Conservation (phyloP, 2,329 filamentous ascomycete species). For the Erysiphe pulchra region DNA sequence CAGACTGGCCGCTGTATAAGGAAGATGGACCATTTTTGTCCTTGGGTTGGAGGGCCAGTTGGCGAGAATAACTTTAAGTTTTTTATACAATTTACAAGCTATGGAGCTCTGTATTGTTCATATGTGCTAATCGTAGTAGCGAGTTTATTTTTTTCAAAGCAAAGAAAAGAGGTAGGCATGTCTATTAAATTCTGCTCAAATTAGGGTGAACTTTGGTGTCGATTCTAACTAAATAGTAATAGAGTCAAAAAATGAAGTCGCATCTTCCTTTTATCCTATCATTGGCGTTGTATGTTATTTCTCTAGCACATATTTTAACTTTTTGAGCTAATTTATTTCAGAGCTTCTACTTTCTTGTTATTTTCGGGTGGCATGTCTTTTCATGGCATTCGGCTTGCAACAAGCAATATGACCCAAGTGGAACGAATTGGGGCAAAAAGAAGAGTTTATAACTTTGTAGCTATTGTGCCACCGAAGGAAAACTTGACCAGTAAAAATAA, state of each 20-base stretch:
- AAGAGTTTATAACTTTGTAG: constrained; percentile 46
- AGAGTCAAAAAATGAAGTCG: constrained; percentile 18
- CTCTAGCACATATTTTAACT: not conserved
- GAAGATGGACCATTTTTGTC: constrained; percentile 92
- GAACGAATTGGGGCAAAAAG: constrained; percentile 41
- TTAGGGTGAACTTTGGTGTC: too few species aligned
- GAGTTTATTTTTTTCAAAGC: constrained; percentile 29
- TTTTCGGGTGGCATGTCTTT: constrained; percentile 56
- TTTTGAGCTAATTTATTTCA: constrained; percentile 3
- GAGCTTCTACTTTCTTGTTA: constrained; percentile 46
- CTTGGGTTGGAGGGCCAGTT: constrained; percentile 86
- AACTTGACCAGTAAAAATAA: not conserved
- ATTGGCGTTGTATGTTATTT: constrained; percentile 29
- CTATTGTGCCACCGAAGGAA: constrained; percentile 27
- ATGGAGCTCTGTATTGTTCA: constrained; percentile 40
- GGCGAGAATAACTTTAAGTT: constrained; percentile 76
- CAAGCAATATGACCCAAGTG: constrained; percentile 60
- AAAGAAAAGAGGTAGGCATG: constrained; percentile 9
- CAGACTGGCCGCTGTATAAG: constrained; percentile 69
- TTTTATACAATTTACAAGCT: constrained; percentile 68
- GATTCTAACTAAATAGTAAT: too few species aligned
- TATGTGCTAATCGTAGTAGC: constrained; percentile 37
- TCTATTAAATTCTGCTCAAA: constrained; percentile 4
- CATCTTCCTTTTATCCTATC: constrained; percentile 42
- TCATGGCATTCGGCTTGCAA: constrained; percentile 43